Base-by-base conservation (phyloP, 2,329 filamentous ascomycete species). In the Aspergillus persii region DNA sequence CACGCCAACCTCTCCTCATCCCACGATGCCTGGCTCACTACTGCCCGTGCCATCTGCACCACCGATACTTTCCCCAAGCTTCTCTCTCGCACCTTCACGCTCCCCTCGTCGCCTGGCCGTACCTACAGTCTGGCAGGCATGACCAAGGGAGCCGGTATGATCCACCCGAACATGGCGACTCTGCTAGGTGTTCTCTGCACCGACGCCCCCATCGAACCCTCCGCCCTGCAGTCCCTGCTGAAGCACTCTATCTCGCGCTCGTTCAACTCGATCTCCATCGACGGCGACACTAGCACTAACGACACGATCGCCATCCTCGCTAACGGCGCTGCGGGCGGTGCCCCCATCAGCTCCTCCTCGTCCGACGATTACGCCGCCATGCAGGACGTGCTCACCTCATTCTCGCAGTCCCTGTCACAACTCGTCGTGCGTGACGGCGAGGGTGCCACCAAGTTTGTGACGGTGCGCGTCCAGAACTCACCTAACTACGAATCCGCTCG, bases 41-140 rank as follows among this genome's bases (percentile, higher is more conserved):
- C 91, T 48, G 95, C 95, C 59, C 88, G 87, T 69, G 94, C 95
- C 46, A 98, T 99, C 72, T 97, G 94, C 83, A 99, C 95, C 11
- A 99, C 95, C 15, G 95, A 99, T 77, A 98, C 95, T 3, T 99
- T 99, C 76, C 95, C 95, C 60, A 99, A 99, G 79, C 88, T 99
- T 64, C 83, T 94, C 68, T 97, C 93, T 23, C 87, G 85, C 66
- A 86, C 87, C 12, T 99, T 98, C 77, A 87, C 82, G 30, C 86
- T 99, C 33, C 93, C 95, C 3, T 93, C 90, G 1, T 90, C 90
- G 3, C 86, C 90, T 0, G 82, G 82, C 18, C 81, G 86, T 53
- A 87, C 89, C 74, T 99, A 96, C 79, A 84, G 85, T 68, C 89
- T 99, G 53, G 92, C 91, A 11, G 95, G 95, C 68, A 96, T 96